Conservation (phyloP, 257 asterid genomes). For the Capsicum baccatum region DNA sequence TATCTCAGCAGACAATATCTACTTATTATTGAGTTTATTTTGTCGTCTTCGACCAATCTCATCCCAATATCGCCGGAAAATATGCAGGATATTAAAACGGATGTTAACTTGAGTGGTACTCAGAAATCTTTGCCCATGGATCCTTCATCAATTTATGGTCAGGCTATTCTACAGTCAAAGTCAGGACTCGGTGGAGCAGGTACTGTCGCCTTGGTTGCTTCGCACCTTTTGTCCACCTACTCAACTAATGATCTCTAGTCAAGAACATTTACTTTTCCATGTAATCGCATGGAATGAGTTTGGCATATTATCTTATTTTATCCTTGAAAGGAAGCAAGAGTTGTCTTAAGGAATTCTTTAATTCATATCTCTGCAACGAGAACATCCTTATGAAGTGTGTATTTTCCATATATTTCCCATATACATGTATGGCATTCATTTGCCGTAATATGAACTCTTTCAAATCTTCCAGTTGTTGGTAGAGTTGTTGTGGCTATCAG, state of each 20-base stretch:
- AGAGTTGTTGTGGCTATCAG: not conserved
- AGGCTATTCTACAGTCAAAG: conserved; percentile 91
- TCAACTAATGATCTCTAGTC: conserved; percentile 10
- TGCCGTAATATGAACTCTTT: not conserved
- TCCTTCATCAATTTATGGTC: conserved; percentile 92
- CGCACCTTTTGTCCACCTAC: conserved; percentile 6
- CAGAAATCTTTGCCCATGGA: conserved; percentile 89
- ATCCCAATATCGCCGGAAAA: conserved; percentile 31
- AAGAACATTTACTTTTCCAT: not conserved
- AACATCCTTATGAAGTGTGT: not conserved
- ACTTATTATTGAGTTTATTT: not conserved
- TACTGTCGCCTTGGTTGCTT: conserved; percentile 37
- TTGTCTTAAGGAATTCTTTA: conserved; percentile 21
- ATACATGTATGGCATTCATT: not conserved
- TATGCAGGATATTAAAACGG: conserved; percentile 77
- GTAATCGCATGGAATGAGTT: not conserved
- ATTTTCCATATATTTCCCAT: not conserved
- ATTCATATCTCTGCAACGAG: not conserved
- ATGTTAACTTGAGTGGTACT: conserved; percentile 67
- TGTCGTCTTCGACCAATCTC: conserved; percentile 34
- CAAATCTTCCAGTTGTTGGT: not conserved
- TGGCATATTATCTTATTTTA: not conserved
- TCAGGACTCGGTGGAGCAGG: conserved; percentile 97
- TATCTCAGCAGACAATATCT: not conserved
- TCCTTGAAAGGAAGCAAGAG: conserved; percentile 5